Evolutionary conservation across 495 filamentous ascomycete species (phyloP), one percentile per base, ranked within the genome.

Genomic region (Hypoxylon fuscum): DNA sequence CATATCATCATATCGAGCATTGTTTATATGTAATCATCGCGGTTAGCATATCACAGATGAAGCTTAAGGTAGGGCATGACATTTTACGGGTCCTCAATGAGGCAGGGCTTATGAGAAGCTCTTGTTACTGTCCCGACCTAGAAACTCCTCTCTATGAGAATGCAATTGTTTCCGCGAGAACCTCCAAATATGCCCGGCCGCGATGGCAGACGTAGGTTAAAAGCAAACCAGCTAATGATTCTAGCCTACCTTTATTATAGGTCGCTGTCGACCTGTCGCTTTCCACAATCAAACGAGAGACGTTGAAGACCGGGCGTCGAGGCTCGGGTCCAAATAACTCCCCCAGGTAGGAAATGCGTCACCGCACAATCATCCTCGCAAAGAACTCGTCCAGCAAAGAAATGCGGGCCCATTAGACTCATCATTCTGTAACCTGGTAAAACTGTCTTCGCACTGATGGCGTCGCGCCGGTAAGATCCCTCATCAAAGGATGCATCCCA

Each of bases 111-210:
- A 38, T 66, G 62, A 56, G 45, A 66, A 66, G 55, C 43, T 51
- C 51, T 15, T 59, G 56, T 66, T 66, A 60, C 64, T 67, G 55
- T 59, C 41, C 53, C 58, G 46, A 54, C 58, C 54, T 67, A 67
- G 64, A 67, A 62, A 58, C 48, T 62, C 55, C 50, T 58, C 53
- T 64, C 64, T 67, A 67, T 62, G 53, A 66, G 57, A 27, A 67
- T 53, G 58, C 44, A 56, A 67, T 46, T 62, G 46, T 41, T 52
- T 58, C 58, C 34, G 52, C 23, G 47, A 53, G 47, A 61, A 54
- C 32, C 54, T 44, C 64, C 49, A 62, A 32, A 51, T 44, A 21
- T 43, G 42, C 58, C 58, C 32, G 29, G 58, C 50, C 53, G 58
- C 27, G 21, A 20, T 40, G 53, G 52, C 21, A 48, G 40, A 57